Percentiles rank a stretch among this genome's conserved stretches.
These are phyloP conservation scores for Neurospora intermedia DNA, from an alignment of 495 filamentous ascomycete species.

Conservation along the genomic window DNA sequence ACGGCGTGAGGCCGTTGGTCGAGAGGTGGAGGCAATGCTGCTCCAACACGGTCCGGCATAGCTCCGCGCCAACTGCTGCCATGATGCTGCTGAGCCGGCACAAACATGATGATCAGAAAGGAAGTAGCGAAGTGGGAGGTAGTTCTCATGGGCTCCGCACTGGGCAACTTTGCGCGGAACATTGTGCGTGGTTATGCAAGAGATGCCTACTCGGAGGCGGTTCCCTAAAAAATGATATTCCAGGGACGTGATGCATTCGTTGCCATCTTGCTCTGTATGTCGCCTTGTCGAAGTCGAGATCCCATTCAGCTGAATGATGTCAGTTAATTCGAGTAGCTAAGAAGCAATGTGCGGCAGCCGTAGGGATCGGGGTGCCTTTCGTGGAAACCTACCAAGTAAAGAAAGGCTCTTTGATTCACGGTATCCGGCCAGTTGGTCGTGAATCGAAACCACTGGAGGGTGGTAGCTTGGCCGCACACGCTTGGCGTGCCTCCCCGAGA, in stretches of 20 bases:
- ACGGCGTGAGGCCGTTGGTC: background rate
- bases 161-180: background rate
- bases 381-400: background rate
- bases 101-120: background rate
- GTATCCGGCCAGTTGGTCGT: background rate
- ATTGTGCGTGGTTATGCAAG: background rate
- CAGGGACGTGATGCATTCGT: background rate
- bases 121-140: background rate
- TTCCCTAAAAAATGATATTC: background rate
- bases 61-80: background rate
- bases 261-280: background rate
- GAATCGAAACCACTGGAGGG: background rate
- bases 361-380: background rate
- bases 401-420: background rate
- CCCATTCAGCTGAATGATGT: background rate
- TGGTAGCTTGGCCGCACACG: background rate
- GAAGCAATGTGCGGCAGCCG: background rate
- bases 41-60: background rate
- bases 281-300: background rate
- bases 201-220: background rate
- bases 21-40: background rate
- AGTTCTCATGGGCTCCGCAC: background rate
- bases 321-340: background rate
- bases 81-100: background rate
- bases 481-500: background rate